Conservation (phyloP, 1,139 yeast species). For the Blastobotrys buckinghamii region DNA sequence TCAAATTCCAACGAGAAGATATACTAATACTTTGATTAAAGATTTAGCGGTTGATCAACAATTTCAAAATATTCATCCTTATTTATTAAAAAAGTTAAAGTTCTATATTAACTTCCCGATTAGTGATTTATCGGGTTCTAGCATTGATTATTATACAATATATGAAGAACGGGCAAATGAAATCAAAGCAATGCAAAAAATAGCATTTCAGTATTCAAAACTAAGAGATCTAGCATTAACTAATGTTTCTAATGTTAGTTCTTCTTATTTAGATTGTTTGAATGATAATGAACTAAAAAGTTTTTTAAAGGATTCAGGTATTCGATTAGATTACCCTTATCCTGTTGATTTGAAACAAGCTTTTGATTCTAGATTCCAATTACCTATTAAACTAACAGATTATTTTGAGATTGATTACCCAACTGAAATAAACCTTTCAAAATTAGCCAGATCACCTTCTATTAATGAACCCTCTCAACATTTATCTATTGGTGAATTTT, state of each 20-base stretch:
- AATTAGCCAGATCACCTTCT: neutral
- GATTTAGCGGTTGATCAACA: slow-evolving; percentile 19
- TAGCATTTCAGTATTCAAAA: slow-evolving; percentile 17
- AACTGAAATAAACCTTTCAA: neutral
- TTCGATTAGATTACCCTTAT: slow-evolving; percentile 11
- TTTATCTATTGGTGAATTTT: neutral
- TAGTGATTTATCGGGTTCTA: slow-evolving; percentile 39
- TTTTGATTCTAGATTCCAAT: neutral
- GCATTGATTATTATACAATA: slow-evolving; percentile 17
- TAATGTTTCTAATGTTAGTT: slow-evolving; percentile 18
- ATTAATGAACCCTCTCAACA: neutral
- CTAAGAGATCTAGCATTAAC: slow-evolving; percentile 29
- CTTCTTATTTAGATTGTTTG: slow-evolving; percentile 13
- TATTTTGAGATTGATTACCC: neutral
- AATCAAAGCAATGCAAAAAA: slow-evolving; percentile 22
- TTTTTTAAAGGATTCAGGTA: slow-evolving; percentile 16
- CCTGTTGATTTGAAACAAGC: neutral
- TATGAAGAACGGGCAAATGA: slow-evolving; percentile 16
- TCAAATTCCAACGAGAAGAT: slow-evolving; percentile 41
- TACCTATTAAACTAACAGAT: neutral
- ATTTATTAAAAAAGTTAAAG: slow-evolving; percentile 20
- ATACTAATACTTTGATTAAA: slow-evolving; percentile 33
- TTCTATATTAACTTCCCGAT: slow-evolving; percentile 38
- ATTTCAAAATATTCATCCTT: neutral
- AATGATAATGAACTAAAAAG: slow-evolving; percentile 20